A percentile compares a stretch with the other conserved stretches of the same genome.
These are phyloP conservation scores for Hypoxylon sp. DNA, from an alignment of 2,329 filamentous ascomycete species.

Conservation along the genomic window DNA sequence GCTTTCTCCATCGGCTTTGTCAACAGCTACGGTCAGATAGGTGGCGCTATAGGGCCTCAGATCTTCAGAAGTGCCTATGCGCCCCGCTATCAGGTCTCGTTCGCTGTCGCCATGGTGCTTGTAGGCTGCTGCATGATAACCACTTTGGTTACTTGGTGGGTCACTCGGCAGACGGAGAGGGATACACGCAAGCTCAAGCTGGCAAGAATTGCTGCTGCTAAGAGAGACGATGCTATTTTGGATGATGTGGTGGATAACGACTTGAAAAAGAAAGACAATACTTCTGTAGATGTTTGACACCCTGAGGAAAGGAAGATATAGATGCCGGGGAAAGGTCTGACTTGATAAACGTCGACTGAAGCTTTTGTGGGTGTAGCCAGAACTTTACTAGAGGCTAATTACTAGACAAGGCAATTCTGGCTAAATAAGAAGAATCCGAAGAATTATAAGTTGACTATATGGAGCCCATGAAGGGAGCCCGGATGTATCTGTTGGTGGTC, in stretches of 20 bases:
- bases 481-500: conserved; percentile 4
- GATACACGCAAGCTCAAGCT: conserved; percentile 63
- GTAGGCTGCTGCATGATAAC: conserved; percentile 60
- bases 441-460: conserved; percentile 7
- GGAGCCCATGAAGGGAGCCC: background rate
- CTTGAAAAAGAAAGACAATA: conserved; percentile 46
- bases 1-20: conserved; percentile 67
- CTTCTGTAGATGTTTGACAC: conserved; percentile 27
- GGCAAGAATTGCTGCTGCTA: conserved; percentile 59
- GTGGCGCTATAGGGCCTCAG: conserved; percentile 64
- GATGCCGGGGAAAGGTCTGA: background rate
- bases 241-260: conserved; percentile 61
- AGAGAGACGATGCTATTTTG: conserved; percentile 59
- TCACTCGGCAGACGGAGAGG: conserved; percentile 61
- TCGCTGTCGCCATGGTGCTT: conserved; percentile 62
- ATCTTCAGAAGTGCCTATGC: conserved; percentile 63
- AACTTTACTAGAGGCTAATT: background rate
- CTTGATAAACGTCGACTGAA: background rate
- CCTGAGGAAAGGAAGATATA: background rate
- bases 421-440: conserved; percentile 5
- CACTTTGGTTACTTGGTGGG: conserved; percentile 62
- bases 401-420: background rate
- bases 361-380: background rate
- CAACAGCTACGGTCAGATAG: conserved; percentile 66
- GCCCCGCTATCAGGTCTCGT: conserved; percentile 62